A percentile compares a stretch with the other conserved stretches of the same genome.
phyloP scores from a whole-genome alignment of 768 basidiomycete genomes.

The Gautieria morchelliformis region DNA sequence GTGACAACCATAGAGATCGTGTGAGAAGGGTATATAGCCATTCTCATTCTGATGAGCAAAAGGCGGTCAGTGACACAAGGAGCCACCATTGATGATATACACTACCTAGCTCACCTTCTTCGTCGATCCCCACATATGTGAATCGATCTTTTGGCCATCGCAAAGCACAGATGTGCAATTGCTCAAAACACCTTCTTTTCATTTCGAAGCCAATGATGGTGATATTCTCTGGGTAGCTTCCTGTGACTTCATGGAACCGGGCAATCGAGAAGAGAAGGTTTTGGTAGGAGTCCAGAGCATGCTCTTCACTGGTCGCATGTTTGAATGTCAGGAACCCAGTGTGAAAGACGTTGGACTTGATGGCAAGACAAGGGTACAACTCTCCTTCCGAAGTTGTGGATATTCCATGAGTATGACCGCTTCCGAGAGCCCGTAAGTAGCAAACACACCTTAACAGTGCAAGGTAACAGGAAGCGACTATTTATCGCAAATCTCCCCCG shows the following conservation, averaged over 20 bases:
- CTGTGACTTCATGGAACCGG: constrained; percentile 81
- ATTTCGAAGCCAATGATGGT: constrained; percentile 90
- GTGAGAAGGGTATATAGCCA: constrained; percentile 72
- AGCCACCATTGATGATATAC: not conserved
- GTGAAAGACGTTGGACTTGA: constrained; percentile 45
- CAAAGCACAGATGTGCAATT: constrained; percentile 77
- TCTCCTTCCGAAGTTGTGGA: constrained; percentile 82
- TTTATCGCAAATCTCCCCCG: no score
- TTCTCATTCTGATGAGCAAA: constrained; percentile 43
- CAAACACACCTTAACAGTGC: no score
- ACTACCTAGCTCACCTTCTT: constrained; percentile 58
- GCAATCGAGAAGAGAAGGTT: constrained; percentile 87
- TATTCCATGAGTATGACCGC: constrained; percentile 63
- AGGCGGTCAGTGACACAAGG: no score
- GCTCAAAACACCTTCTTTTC: constrained; percentile 72
- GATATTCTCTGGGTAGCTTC: constrained; percentile 61
- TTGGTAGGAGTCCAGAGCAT: constrained; percentile 85
- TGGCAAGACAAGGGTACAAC: constrained; percentile 79
- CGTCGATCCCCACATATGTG: constrained; percentile 75
- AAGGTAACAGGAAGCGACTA: no score
- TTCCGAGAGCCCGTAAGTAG: no score
- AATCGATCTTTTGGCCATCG: constrained; percentile 63
- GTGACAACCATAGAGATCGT: constrained; percentile 83
- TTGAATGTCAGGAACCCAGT: constrained; percentile 24
- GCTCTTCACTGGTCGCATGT: constrained; percentile 74